Evolutionary conservation across 306 rosid species (phyloP), one percentile per base, ranked within the genome.

Genomic region (Dalbergia oliveri): DNA sequence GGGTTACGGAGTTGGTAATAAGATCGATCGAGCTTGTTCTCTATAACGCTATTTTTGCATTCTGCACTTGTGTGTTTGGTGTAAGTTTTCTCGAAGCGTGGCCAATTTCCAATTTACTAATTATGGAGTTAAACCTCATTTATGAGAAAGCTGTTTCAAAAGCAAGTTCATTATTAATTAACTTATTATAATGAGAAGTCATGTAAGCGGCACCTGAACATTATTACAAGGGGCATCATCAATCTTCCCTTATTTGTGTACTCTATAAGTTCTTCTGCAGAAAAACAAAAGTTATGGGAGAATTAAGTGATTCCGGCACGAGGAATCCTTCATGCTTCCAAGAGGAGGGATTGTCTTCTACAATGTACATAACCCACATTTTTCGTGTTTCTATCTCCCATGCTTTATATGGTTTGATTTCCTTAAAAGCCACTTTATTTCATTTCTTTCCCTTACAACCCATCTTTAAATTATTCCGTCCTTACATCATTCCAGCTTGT

Each of bases 331-430:
- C 53, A n/a, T 18, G 66, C 6, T 54, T 35, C 59, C 65, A 21
- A 21, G 23, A 21, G 23, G 23, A 21, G 23, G 23, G 23, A 21
- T 21, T 21, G 23, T 9, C 58, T 4, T 53, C 19, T 3, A 15
- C 12, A 12, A 26, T 8, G 16, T 19, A 47, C 18, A 23, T 26
- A 47, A 12, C 18, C 12, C 58, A 73, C 50, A 67, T 73, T 73
- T 12, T 58, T 41, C 68, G 21, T 57, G 34, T 75, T 62, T 47
- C 71, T 43, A 57, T 54, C 59, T 10, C 60, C 23, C 60, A 54
- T 15, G 8, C 34, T 58, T 73, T 18, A 5, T 56, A 18, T 4
- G 53, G 6, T 51, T 33, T 73, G 6, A 7, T 41, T 41, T 73
- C 23, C 14, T 41, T 41, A 41, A 73, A 73, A 37, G 21, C 8